Evolutionary conservation across 305 asterid genomes (phyloP).

Genomic region (Solanum hybrid): DNA sequence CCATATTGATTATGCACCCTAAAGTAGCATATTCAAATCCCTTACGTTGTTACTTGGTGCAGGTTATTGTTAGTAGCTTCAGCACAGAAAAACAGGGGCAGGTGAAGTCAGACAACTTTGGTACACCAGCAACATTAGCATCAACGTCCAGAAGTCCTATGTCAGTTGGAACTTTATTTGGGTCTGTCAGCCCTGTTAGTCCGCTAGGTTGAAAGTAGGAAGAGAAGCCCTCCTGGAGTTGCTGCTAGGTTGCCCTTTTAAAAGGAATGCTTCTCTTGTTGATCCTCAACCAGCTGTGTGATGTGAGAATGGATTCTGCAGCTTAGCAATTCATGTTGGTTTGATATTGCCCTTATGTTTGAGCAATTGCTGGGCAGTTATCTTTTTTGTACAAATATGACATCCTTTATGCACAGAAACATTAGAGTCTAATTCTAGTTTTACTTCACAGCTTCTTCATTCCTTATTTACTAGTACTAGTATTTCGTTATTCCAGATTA

Average conservation of each 20-base stretch:
- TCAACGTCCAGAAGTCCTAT: conserved; percentile 1
- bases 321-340: neutral
- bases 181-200: conserved; percentile 3
- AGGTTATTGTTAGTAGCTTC: conserved; percentile 13
- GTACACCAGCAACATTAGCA: neutral
- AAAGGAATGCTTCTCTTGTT: neutral
- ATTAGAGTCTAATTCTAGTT: neutral
- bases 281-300: too few relatives aligned
- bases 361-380: neutral
- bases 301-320: neutral
- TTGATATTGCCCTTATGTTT: neutral
- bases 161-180: conserved; percentile 3
- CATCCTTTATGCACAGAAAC: neutral
- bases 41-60: neutral
- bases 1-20: neutral
- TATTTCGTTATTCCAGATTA: neutral
- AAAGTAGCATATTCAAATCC: neutral
- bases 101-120: neutral
- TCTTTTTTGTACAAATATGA: neutral
- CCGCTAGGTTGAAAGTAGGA: neutral
- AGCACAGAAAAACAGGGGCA: neutral
- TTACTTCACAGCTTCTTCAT: neutral
- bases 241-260: neutral
- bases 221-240: neutral
- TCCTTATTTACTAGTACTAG: neutral